Evolutionary conservation across 805 yeast genomes (phyloP).

Genomic region (Osmozyma mogii): DNA sequence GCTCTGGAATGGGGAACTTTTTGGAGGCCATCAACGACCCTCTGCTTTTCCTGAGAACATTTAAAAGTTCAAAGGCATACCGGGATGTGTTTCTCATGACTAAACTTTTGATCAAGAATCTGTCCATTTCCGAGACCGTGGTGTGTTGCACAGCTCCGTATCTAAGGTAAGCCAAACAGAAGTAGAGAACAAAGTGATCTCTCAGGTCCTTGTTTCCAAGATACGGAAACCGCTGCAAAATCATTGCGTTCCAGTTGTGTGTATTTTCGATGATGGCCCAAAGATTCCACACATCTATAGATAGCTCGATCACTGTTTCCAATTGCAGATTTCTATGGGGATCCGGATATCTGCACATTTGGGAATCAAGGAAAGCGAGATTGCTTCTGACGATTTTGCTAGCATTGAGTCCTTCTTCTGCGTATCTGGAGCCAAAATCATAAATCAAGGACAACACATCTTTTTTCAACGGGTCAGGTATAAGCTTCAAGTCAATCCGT

Average conservation of each 20-base stretch:
- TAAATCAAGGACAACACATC: no score
- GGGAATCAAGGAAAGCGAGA: constrained; percentile 16
- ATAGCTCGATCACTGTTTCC: constrained; percentile 17
- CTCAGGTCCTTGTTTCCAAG: constrained; percentile 32
- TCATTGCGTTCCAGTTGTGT: constrained; percentile 28
- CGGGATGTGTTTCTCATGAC: constrained; percentile 18
- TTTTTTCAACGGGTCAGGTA: constrained; percentile 5
- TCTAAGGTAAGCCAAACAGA: constrained; percentile 19
- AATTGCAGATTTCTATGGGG: constrained; percentile 11
- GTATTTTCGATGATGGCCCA: constrained; percentile 10
- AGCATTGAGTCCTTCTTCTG: neutral
- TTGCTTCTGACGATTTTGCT: neutral
- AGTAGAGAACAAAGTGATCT: constrained; percentile 21
- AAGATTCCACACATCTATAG: constrained; percentile 25
- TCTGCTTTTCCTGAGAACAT: constrained; percentile 10
- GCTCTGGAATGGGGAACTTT: constrained; percentile 12
- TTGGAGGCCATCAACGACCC: constrained; percentile 13
- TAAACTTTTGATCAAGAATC: constrained; percentile 17
- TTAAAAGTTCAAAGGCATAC: constrained; percentile 19
- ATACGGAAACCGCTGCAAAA: constrained; percentile 31
- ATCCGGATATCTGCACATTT: constrained; percentile 31
- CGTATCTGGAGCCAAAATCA: no score
- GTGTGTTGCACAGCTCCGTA: constrained; percentile 12
- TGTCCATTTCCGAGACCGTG: constrained; percentile 9
- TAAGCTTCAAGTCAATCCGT: constrained; percentile 1